A percentile compares a stretch with the other conserved stretches of the same genome.
phyloP scores from a whole-genome alignment of 1,139 yeast species.

The Sugiyamaella grinbergsii region DNA sequence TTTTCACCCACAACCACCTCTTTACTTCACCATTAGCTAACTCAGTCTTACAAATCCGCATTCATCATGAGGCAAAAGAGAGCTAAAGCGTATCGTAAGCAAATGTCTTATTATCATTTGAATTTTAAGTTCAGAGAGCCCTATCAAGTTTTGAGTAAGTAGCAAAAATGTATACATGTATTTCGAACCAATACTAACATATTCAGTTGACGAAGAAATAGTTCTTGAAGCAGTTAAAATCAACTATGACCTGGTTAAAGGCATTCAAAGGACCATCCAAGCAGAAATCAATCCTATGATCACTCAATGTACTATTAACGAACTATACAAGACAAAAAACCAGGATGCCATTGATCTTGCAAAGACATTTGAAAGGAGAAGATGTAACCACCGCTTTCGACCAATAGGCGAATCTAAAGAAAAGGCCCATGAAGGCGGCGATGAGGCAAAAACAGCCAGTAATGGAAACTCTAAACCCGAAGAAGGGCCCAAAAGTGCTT shows the following conservation, averaged over 20 bases:
- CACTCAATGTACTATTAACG: slow-evolving; percentile 93
- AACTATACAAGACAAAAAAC: slow-evolving; percentile 68
- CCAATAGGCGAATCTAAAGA: slow-evolving; percentile 18
- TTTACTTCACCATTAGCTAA: neutral
- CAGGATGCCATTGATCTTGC: slow-evolving; percentile 78
- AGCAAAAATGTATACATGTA: too few species aligned
- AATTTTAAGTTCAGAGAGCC: slow-evolving; percentile 94
- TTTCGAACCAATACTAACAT: neutral
- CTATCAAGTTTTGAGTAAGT: slow-evolving; percentile 61
- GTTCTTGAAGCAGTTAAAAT: slow-evolving; percentile 65
- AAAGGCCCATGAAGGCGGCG: slow-evolving; percentile 15
- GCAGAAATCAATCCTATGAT: slow-evolving; percentile 90
- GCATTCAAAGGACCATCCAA: slow-evolving; percentile 79
- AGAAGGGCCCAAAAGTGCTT: slow-evolving; percentile 49
- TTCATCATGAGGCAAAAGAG: slow-evolving; percentile 86
- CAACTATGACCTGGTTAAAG: slow-evolving; percentile 72
- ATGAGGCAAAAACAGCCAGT: too few species aligned
- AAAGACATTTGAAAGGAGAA: slow-evolving; percentile 78
- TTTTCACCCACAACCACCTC: neutral
- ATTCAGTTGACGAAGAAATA: slow-evolving; percentile 75
- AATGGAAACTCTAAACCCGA: slow-evolving; percentile 11
- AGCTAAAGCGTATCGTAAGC: slow-evolving; percentile 92
- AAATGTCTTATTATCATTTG: slow-evolving; percentile 78
- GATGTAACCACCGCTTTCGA: slow-evolving; percentile 50
- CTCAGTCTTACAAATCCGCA: neutral